Conservation (phyloP, 1,139 yeast species). For the Suhomyces yuchorum region DNA sequence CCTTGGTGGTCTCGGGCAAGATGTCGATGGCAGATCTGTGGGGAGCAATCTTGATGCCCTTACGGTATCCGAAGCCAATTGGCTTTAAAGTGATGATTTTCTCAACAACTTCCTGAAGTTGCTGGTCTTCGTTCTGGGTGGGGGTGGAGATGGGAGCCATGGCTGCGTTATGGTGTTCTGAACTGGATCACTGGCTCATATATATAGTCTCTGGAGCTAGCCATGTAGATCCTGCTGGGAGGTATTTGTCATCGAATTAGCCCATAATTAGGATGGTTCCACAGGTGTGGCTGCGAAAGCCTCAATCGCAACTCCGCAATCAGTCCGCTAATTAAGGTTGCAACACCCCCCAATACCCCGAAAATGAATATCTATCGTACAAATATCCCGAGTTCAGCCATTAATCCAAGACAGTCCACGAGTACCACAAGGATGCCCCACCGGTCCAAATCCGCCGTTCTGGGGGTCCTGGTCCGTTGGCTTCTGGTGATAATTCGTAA, state of each 20-base stretch:
- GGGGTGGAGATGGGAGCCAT: constrained; percentile 19
- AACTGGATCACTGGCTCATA: background rate
- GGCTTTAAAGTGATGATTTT: constrained; percentile 17
- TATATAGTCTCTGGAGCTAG: background rate
- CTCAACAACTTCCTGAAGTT: constrained; percentile 14
- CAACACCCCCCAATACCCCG: background rate
- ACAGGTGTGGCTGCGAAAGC: constrained; percentile 13
- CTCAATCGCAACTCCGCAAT: constrained; percentile 4
- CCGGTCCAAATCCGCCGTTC: too few relatives aligned
- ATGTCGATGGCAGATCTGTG: constrained; percentile 13
- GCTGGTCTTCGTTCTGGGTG: constrained; percentile 9
- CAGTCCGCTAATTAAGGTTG: background rate
- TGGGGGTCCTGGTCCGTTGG: too few relatives aligned
- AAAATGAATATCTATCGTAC: too few relatives aligned
- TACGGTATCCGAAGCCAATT: constrained; percentile 11
- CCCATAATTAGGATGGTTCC: background rate
- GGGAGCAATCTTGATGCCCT: constrained; percentile 9
- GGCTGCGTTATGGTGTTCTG: background rate
- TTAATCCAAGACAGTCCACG: too few relatives aligned
- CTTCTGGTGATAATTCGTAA: background rate
- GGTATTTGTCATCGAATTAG: constrained; percentile 1
- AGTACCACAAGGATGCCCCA: too few relatives aligned
- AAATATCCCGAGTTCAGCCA: too few relatives aligned
- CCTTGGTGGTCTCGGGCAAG: constrained; percentile 18
- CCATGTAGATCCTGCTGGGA: background rate